Conservation (phyloP, 495 filamentous ascomycete species). For the Penicillium macrosclerotiorum region DNA sequence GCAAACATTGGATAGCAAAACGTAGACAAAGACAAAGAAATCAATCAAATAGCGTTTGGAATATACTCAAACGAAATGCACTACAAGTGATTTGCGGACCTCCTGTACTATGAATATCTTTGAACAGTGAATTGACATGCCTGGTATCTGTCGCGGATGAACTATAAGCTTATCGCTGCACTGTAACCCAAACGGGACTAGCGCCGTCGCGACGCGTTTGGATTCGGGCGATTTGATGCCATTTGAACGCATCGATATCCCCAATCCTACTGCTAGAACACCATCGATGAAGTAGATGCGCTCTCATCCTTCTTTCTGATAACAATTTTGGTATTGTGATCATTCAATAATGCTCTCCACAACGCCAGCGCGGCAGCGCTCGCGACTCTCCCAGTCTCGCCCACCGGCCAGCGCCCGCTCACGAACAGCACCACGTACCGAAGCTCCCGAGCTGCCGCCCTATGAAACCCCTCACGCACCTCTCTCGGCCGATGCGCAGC, state of each 20-base stretch:
- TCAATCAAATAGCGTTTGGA: too few relatives aligned
- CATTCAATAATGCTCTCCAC: conserved; percentile 12
- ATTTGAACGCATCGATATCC: too few relatives aligned
- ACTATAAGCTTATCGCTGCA: conserved; percentile 28
- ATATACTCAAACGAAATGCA: too few relatives aligned
- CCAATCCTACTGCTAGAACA: too few relatives aligned
- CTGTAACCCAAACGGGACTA: conserved; percentile 34
- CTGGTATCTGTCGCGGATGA: background rate
- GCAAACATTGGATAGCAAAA: background rate
- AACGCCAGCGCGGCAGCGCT: conserved; percentile 19
- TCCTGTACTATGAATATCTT: too few relatives aligned
- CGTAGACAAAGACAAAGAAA: background rate
- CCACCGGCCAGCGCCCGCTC: conserved; percentile 13
- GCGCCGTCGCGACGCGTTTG: conserved; percentile 35
- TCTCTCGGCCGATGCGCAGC: conserved; percentile 35
- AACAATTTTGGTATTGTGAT: background rate
- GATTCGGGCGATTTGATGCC: conserved; percentile 17
- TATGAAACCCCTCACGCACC: conserved; percentile 59
- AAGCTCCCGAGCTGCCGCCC: conserved; percentile 45
- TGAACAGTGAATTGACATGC: too few relatives aligned
- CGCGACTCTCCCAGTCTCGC: conserved; percentile 14
- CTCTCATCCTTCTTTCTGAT: background rate
- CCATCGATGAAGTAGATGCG: background rate
- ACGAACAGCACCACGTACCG: background rate
- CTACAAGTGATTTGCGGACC: too few relatives aligned